Base-by-base conservation (phyloP, 169 alveolate species). In the Cystoisospora suis region DNA sequence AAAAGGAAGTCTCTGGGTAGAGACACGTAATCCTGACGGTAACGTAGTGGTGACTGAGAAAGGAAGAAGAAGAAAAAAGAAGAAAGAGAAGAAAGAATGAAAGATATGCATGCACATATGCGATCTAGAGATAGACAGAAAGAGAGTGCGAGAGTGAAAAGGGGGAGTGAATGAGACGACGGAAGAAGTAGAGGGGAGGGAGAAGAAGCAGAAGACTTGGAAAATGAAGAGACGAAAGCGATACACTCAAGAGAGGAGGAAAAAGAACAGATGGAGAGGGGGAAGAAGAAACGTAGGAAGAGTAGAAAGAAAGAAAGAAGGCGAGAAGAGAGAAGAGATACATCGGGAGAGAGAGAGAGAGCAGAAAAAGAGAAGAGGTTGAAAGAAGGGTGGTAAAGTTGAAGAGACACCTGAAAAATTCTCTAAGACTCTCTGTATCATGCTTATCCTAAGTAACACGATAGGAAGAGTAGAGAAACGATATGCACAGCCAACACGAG, bases 21-120 rank as follows among this genome's bases (percentile, higher is more conserved):
- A 99, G 38, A 97, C 98, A 56, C 98, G 91, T 53, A 97, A 87
- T 12, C 99, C 98, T 87, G 97, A 97, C 23, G 95, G 65, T 70
- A 90, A 56, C 15, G 85, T 32, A 46, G 94, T 90, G 49, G 85
- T 45, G 46, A 65, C 94, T 90, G 91, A 42, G 40, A 17, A 58
- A 29, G 40, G 29, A 34, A 36, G 6, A 72, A 9, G 9, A n/a
- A 65, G 77, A n/a, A 27, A 27, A 65, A 38, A 65, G 29, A 9
- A 65, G 29, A 15, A 65, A 29, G 77, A n/a, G 40, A 65, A 27
- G 77, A 65, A n/a, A 15, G 29, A 38, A n/a, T 38, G 40, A 38
- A n/a, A 7, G 77, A n/a, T 29, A 65, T 9, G 6, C 15, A 12
- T 6, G 29, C 77, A 65, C 6, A n/a, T 15, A 12, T 9, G 42